Evolutionary conservation across 2,329 filamentous ascomycete species (phyloP).

Genomic region (Dactylellina parvicollis): DNA sequence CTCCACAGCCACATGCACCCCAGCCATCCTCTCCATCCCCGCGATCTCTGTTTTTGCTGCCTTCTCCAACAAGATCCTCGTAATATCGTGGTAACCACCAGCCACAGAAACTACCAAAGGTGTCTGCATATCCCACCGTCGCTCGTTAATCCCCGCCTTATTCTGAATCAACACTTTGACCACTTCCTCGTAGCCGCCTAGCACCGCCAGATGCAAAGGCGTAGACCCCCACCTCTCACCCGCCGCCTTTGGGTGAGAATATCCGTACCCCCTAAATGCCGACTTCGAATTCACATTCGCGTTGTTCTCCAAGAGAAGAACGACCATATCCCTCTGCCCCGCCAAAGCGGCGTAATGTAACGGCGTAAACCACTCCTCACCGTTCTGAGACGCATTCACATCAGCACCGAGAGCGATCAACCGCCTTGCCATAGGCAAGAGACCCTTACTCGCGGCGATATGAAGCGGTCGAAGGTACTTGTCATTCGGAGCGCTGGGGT

Average conservation of each 20-base stretch:
- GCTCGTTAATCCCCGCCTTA: conserved; percentile 28
- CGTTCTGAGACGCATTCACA: conserved; percentile 22
- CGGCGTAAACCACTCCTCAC: conserved; percentile 44
- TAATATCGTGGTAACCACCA: conserved; percentile 18
- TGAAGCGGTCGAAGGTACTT: conserved; percentile 37
- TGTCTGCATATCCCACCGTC: conserved; percentile 46
- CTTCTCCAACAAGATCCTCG: conserved; percentile 20
- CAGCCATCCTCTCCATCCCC: conserved; percentile 37
- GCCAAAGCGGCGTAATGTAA: conserved; percentile 24
- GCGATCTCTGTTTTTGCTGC: conserved; percentile 39
- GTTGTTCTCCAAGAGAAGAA: conserved; percentile 15
- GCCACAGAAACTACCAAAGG: conserved; percentile 28
- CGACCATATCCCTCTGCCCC: conserved; percentile 11
- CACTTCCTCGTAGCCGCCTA: conserved; percentile 21
- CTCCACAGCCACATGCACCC: conserved; percentile 31
- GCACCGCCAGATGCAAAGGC: conserved; percentile 30
- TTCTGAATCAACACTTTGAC: conserved; percentile 17
- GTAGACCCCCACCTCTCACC: conserved; percentile 44
- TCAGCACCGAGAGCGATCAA: conserved; percentile 29
- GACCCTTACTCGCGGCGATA: conserved; percentile 25
- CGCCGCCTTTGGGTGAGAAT: conserved; percentile 45
- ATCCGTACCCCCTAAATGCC: conserved; percentile 28
- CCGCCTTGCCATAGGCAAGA: background rate
- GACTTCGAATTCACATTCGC: conserved; percentile 39
- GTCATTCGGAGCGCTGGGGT: conserved; percentile 10